Percentiles rank a stretch among this genome's conserved stretches.
phyloP scores from a whole-genome alignment of 1,284 basidiomycete species.

The Sutorius eximius region DNA sequence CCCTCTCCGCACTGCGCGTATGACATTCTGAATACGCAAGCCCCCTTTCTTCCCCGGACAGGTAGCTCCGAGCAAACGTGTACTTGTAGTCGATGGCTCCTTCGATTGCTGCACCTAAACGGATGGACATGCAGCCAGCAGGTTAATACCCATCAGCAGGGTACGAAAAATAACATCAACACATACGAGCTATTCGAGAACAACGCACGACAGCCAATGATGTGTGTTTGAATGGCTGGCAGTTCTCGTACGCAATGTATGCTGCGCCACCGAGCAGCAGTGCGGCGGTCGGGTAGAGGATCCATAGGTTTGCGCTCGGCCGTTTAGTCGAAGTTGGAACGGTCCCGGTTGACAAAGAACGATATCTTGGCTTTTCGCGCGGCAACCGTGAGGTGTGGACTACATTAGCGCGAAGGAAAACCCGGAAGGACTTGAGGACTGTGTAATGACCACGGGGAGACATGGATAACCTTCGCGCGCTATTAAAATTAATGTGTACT shows the following conservation, averaged over 20 bases:
- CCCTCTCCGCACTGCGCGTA: slow-evolving; percentile 72
- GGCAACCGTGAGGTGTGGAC: slow-evolving; percentile 4
- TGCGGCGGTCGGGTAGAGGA: slow-evolving; percentile 23
- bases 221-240: slow-evolving; percentile 64
- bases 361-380: slow-evolving; percentile 3
- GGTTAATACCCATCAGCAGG: slow-evolving; percentile 2
- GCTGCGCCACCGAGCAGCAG: slow-evolving; percentile 39
- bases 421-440: slow-evolving; percentile 16
- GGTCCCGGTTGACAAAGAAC: slow-evolving; percentile 15
- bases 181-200: slow-evolving; percentile 63
- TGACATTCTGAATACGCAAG: slow-evolving; percentile 78
- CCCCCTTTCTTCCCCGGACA: slow-evolving; percentile 53
- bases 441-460: slow-evolving; percentile 15
- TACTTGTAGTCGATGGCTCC: slow-evolving; percentile 85
- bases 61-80: slow-evolving; percentile 63
- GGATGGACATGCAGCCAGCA: background rate
- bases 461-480: slow-evolving; percentile 14
- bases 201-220: slow-evolving; percentile 70
- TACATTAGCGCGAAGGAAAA: slow-evolving; percentile 10
- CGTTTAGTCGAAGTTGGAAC: slow-evolving; percentile 5
- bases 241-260: slow-evolving; percentile 56
- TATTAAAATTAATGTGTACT: background rate
- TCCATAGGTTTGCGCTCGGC: slow-evolving; percentile 15
- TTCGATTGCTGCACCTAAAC: slow-evolving; percentile 58
- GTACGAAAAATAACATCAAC: background rate